A percentile compares a stretch with the other conserved stretches of the same genome.
Evolutionary conservation across 495 filamentous ascomycete genomes (phyloP).

Genomic region (Hypoxylon lenormandii): DNA sequence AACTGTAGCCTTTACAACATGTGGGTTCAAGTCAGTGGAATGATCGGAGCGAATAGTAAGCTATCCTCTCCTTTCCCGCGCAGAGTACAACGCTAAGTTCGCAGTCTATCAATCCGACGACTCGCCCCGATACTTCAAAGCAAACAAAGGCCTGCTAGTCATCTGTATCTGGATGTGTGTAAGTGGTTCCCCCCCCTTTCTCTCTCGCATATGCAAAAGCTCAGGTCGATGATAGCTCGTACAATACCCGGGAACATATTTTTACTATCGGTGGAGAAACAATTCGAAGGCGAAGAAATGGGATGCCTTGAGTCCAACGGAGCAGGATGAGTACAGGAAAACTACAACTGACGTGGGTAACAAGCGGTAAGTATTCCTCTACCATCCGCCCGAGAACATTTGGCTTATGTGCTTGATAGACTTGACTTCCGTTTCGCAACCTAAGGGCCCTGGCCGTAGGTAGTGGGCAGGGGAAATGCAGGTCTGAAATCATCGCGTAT

Average conservation of each 20-base stretch:
- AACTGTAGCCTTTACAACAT: slow-evolving; percentile 42
- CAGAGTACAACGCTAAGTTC: slow-evolving; percentile 2
- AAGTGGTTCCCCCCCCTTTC: slow-evolving; percentile 24
- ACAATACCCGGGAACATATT: slow-evolving; percentile 50
- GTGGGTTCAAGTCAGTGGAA: slow-evolving; percentile 50
- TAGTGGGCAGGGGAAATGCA: neutral
- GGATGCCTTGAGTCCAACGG: slow-evolving; percentile 52
- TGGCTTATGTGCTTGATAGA: slow-evolving; percentile 18
- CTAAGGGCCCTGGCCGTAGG: slow-evolving; percentile 4
- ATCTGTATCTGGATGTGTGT: slow-evolving; percentile 50
- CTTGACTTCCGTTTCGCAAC: slow-evolving; percentile 49
- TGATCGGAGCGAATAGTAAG: slow-evolving; percentile 47
- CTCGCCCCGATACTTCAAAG: slow-evolving; percentile 45
- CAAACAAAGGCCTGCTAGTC: slow-evolving; percentile 46
- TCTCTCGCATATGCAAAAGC: slow-evolving; percentile 9
- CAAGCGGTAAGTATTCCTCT: slow-evolving; percentile 46
- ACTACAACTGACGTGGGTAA: slow-evolving; percentile 48
- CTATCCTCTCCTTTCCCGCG: neutral
- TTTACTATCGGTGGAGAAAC: slow-evolving; percentile 53
- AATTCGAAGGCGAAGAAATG: slow-evolving; percentile 48
- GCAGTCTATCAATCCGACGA: slow-evolving; percentile 46
- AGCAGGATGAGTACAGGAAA: slow-evolving; percentile 48
- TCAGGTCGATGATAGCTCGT: slow-evolving; percentile 29
- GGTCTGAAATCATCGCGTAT: too few species aligned
- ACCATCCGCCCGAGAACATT: neutral